A percentile compares a stretch with the other conserved stretches of the same genome.
Conservation (phyloP, 2,329 filamentous ascomycete species). For the Helminthosporium solani region DNA sequence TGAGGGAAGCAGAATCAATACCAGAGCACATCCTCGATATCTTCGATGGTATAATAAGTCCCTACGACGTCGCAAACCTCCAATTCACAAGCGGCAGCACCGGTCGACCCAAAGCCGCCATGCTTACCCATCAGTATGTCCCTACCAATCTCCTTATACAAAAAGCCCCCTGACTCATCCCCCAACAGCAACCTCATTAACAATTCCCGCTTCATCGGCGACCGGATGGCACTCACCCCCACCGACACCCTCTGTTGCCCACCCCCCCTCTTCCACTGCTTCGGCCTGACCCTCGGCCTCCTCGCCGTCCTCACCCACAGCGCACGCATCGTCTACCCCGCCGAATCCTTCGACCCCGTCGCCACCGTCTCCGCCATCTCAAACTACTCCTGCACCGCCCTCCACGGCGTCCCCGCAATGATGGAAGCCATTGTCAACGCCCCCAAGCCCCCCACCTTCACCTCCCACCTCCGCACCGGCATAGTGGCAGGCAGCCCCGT, state of each 20-base stretch:
- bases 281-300: conserved; percentile 75
- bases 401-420: conserved; percentile 84
- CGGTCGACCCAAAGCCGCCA: conserved; percentile 41
- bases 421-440: conserved; percentile 65
- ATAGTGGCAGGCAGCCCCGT: conserved; percentile 80
- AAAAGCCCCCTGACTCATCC: conserved; percentile 5
- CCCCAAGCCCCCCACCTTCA: conserved; percentile 50
- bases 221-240: conserved; percentile 67
- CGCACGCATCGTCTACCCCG: conserved; percentile 73
- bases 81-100: conserved; percentile 44
- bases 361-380: conserved; percentile 66
- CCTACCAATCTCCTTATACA: background rate
- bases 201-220: conserved; percentile 54
- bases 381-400: conserved; percentile 59
- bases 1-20: conserved; percentile 39
- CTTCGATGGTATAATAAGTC: conserved; percentile 38
- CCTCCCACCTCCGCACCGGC: conserved; percentile 62
- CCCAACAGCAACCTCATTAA: conserved; percentile 40
- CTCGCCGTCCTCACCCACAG: conserved; percentile 73
- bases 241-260: conserved; percentile 76
- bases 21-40: conserved; percentile 38
- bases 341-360: conserved; percentile 67
- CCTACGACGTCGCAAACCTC: conserved; percentile 38
- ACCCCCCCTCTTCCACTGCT: conserved; percentile 83
- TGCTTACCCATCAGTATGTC: conserved; percentile 41